phyloP scores from a whole-genome alignment of 352 stramenopile species.

The Globisporangium orthogonon region DNA sequence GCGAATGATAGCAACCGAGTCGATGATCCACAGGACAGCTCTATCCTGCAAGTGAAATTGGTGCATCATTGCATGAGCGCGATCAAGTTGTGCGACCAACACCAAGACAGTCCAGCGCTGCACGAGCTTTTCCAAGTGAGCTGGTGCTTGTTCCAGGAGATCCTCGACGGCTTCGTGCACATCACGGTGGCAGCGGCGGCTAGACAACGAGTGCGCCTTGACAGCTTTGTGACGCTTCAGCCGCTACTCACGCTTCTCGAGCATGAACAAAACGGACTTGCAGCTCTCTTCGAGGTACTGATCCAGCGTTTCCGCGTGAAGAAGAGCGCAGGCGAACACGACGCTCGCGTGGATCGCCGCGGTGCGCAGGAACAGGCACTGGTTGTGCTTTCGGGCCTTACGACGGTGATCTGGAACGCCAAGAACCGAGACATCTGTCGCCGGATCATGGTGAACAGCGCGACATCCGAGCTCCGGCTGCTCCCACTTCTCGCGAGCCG shows the following conservation, averaged over 20 bases:
- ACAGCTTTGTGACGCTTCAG: slow-evolving; percentile 26
- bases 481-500: slow-evolving; percentile 42
- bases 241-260: slow-evolving; percentile 39
- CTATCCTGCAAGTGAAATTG: slow-evolving; percentile 38
- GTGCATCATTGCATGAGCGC: slow-evolving; percentile 46
- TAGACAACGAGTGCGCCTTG: slow-evolving; percentile 31
- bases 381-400: slow-evolving; percentile 35
- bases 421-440: slow-evolving; percentile 43
- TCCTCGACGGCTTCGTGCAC: slow-evolving; percentile 41
- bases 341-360: slow-evolving; percentile 12
- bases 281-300: slow-evolving; percentile 44
- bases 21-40: slow-evolving; percentile 7
- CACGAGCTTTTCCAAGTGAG: slow-evolving; percentile 51
- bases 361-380: slow-evolving; percentile 33
- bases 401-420: slow-evolving; percentile 45
- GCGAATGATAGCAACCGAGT: not conserved
- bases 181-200: slow-evolving; percentile 9
- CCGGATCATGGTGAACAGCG: slow-evolving; percentile 30
- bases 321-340: not conserved
- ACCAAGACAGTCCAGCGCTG: slow-evolving; percentile 5
- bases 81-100: slow-evolving; percentile 35
- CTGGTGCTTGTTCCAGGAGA: slow-evolving; percentile 51
- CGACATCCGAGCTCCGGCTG: slow-evolving; percentile 21
- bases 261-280: slow-evolving; percentile 46
- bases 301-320: slow-evolving; percentile 33